phyloP scores from a whole-genome alignment of 768 basidiomycete species.

The Rhizopogon roseolus region DNA sequence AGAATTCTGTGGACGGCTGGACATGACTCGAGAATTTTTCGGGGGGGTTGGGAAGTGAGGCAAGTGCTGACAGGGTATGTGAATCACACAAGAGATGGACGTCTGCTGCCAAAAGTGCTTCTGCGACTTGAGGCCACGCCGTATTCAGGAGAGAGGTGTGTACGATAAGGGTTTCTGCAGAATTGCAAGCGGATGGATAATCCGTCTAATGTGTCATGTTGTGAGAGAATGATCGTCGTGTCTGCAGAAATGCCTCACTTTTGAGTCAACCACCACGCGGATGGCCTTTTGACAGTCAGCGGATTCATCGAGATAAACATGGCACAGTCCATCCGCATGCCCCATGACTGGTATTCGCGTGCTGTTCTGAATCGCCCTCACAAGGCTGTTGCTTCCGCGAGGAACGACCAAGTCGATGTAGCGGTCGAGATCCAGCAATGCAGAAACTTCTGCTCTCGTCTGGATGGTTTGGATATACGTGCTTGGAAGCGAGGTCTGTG shows the following conservation, averaged over 20 bases:
- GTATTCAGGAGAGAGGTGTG: slow-evolving; percentile 69
- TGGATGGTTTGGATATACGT: slow-evolving; percentile 91
- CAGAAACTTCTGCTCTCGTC: slow-evolving; percentile 86
- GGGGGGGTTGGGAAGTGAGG: slow-evolving; percentile 27
- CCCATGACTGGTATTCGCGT: slow-evolving; percentile 98
- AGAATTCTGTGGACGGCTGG: slow-evolving; percentile 45
- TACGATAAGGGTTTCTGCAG: slow-evolving; percentile 84
- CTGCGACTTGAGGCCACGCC: slow-evolving; percentile 79
- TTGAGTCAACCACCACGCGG: slow-evolving; percentile 83
- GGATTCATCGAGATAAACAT: slow-evolving; percentile 80
- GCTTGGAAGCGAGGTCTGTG: slow-evolving; percentile 64
- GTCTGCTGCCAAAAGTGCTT: slow-evolving; percentile 58
- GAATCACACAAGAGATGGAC: slow-evolving; percentile 82
- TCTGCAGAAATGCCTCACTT: slow-evolving; percentile 45
- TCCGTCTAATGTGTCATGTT: slow-evolving; percentile 51
- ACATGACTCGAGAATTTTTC: slow-evolving; percentile 43
- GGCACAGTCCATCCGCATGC: slow-evolving; percentile 94
- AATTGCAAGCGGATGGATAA: slow-evolving; percentile 96
- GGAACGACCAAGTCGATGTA: slow-evolving; percentile 98
- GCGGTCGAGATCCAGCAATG: slow-evolving; percentile 77
- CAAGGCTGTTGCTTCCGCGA: slow-evolving; percentile 88
- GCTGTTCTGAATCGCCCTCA: slow-evolving; percentile 80
- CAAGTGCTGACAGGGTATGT: slow-evolving; percentile 53
- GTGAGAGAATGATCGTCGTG: not conserved
- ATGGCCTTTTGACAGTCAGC: slow-evolving; percentile 78